Evolutionary conservation across 169 alveolate genomes (phyloP).

Genomic region (Cardiosporidium cionae): DNA sequence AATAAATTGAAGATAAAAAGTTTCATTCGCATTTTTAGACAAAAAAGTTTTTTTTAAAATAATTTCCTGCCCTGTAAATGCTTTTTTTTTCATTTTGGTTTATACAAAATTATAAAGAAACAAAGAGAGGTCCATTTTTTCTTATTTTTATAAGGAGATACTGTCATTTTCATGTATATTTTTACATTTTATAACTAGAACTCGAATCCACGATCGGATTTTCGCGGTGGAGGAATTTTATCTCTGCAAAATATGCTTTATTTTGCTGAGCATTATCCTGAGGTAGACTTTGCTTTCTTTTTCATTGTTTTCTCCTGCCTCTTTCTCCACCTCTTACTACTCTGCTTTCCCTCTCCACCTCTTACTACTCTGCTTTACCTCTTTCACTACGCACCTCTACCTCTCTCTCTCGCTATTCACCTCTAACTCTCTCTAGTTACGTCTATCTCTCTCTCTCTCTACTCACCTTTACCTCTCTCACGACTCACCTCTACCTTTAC

Average conservation of each 20-base stretch:
- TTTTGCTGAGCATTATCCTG: not conserved
- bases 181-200: not conserved
- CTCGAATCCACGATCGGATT: not conserved
- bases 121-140: too few species aligned
- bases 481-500: not conserved
- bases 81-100: too few species aligned
- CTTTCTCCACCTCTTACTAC: not conserved
- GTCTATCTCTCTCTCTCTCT: not conserved
- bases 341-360: not conserved
- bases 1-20: too few species aligned
- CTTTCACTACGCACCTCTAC: not conserved
- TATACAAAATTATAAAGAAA: too few species aligned
- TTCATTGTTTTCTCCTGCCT: not conserved
- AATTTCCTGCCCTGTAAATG: too few species aligned
- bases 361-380: not conserved
- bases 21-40: too few species aligned
- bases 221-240: constrained; percentile 2
- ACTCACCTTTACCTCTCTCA: not conserved
- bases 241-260: not conserved
- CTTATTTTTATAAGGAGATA: too few species aligned
- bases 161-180: not conserved
- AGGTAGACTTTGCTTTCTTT: not conserved
- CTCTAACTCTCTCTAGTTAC: not conserved
- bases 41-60: too few species aligned
- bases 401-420: not conserved